Conservation (phyloP, 148 eudicot species). For the Rhododendron vialii region DNA sequence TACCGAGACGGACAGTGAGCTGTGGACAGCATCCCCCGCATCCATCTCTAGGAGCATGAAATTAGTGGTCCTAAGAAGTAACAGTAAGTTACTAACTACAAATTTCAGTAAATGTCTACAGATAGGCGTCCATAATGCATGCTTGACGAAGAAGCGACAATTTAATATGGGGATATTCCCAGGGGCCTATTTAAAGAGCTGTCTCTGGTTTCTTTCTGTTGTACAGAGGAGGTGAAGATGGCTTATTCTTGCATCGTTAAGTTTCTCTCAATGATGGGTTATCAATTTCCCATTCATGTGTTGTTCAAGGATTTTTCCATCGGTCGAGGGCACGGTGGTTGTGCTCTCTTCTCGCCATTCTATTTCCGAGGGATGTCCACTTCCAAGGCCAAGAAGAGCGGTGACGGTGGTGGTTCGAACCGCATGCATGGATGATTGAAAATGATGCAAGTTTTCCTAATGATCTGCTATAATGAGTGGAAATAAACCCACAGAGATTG, state of each 20-base stretch:
- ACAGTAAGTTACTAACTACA: too few species aligned
- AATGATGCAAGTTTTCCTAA: not conserved
- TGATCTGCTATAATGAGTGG: not conserved
- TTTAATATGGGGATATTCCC: too few species aligned
- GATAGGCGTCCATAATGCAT: too few species aligned
- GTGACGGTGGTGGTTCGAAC: not conserved
- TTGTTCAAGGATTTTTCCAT: not conserved
- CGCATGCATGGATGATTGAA: not conserved
- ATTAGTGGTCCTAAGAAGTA: too few species aligned
- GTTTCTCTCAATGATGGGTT: not conserved
- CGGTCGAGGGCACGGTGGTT: not conserved
- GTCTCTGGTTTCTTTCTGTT: not conserved
- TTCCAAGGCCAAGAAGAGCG: not conserved
- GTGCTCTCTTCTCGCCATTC: not conserved
- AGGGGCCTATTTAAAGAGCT: too few species aligned
- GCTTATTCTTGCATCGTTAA: not conserved
- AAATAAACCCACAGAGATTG: too few species aligned
- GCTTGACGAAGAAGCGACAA: too few species aligned
- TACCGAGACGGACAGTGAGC: too few species aligned
- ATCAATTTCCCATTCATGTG: not conserved
- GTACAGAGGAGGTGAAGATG: not conserved
- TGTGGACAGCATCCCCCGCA: too few species aligned
- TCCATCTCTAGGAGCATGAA: too few species aligned
- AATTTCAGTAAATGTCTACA: too few species aligned
- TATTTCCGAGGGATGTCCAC: not conserved